phyloP scores from a whole-genome alignment of 2,329 filamentous ascomycete genomes.

The Epichloe aotearoae region DNA sequence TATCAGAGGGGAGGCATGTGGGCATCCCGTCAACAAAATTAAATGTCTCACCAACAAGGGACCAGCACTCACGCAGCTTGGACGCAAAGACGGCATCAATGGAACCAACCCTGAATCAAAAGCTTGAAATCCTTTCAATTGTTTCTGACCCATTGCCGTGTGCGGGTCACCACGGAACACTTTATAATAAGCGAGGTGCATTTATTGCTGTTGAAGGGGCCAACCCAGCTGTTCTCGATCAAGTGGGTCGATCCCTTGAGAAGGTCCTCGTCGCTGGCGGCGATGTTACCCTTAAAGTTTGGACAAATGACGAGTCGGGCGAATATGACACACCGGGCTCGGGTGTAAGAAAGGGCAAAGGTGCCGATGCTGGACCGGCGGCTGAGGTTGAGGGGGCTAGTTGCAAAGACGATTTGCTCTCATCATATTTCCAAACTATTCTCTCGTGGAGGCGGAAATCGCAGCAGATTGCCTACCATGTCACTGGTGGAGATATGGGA shows the following conservation, averaged over 20 bases:
- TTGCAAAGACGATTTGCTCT: constrained; percentile 28
- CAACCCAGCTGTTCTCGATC: constrained; percentile 33
- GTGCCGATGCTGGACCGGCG: neutral
- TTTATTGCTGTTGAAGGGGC: constrained; percentile 76
- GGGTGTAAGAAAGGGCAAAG: constrained; percentile 1
- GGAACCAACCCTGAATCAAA: constrained; percentile 54
- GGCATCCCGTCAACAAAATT: constrained; percentile 16
- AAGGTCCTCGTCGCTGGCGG: constrained; percentile 39
- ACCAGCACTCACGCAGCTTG: constrained; percentile 14
- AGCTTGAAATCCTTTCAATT: constrained; percentile 61
- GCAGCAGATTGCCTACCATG: constrained; percentile 48
- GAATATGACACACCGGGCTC: neutral
- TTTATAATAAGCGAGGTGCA: constrained; percentile 48
- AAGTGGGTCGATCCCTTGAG: constrained; percentile 52
- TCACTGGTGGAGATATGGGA: constrained; percentile 18
- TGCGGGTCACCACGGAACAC: constrained; percentile 17
- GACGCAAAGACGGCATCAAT: constrained; percentile 19
- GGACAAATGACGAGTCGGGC: constrained; percentile 22
- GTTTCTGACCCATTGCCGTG: constrained; percentile 56
- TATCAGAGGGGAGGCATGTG: constrained; percentile 15
- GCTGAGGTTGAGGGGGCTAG: neutral
- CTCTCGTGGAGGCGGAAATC: constrained; percentile 59
- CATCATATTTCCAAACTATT: constrained; percentile 53
- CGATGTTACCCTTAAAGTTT: constrained; percentile 29
- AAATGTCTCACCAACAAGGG: constrained; percentile 7